Base-by-base conservation (phyloP, 441 rosid genomes). In the Erysimum cheiri region DNA sequence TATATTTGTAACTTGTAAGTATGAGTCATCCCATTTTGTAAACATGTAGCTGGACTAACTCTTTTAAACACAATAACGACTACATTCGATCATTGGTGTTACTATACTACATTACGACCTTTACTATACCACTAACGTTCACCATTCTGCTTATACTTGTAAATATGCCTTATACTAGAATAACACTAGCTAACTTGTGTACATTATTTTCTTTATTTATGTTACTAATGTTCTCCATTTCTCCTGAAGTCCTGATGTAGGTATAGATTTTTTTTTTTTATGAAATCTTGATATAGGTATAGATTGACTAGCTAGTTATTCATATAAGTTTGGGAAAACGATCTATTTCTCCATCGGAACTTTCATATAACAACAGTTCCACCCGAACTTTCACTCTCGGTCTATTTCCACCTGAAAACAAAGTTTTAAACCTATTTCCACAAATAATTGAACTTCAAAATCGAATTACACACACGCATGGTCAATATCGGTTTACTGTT, bases 21-120 rank as follows among this genome's bases (percentile, higher is more conserved):
- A 46, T 26, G 48, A 58, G 48, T 39, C 24, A 36, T 55, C 39
- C 5, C 53, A 29, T 40, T 66, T 2, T 53, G 33, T 39, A 11
- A 39, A 4, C 29, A 15, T 24, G 14, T 2, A 65, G 29, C 12
- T 24, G 9, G 0, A 28, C 36, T 3, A 3, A 4, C 22, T 13
- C 36, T 53, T n/a, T 53, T 11, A 7, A 53, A 53, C 15, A 52
- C 7, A 29, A 28, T 52, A 50, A 5, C n/a, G 0, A 13, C 13
- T 19, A 19, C 19, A 47, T 19, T n/a, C n/a, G n/a, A n/a, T 19
- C 3, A 46, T 46, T 24, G 6, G 33, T 31, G 5, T 29, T 22
- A 22, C 4, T 29, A 29, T 29, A 29, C 32, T 3, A 29, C 5
- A 29, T 29, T 3, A 29, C 32, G 4, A 29, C 32, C 32, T 29